A percentile compares a stretch with the other conserved stretches of the same genome.
Evolutionary conservation across 2,329 filamentous ascomycete species (phyloP).

Genomic region (Diaporthe aspalathi): DNA sequence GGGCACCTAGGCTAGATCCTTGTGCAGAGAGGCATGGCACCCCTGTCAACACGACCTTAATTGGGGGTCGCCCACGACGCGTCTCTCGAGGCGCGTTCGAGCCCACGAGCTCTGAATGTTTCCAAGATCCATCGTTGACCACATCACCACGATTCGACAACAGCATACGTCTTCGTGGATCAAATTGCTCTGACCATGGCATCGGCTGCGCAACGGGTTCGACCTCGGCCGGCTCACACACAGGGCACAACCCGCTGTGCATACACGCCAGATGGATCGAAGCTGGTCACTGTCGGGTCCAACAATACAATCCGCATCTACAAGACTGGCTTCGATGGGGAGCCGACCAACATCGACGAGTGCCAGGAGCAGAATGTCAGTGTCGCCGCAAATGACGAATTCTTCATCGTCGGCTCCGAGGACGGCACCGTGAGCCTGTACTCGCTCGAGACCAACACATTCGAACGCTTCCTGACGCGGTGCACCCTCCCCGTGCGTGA

Average conservation of each 20-base stretch:
- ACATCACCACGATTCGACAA: not conserved
- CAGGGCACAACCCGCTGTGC: conserved; percentile 87
- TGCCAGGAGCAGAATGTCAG: conserved; percentile 87
- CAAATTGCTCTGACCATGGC: conserved; percentile 48
- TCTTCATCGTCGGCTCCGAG: conserved; percentile 90
- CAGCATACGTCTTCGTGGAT: not conserved
- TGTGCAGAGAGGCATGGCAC: conserved; percentile 13
- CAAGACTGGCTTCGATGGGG: conserved; percentile 89
- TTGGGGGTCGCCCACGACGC: conserved; percentile 37
- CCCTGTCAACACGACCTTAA: conserved; percentile 38
- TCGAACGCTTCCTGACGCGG: conserved; percentile 85
- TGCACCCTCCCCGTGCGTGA: conserved; percentile 89
- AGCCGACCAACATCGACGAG: conserved; percentile 92
- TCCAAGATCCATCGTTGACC: not conserved
- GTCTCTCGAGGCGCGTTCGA: conserved; percentile 28
- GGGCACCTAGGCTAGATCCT: not conserved
- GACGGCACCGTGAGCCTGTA: conserved; percentile 97
- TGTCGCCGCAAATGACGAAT: conserved; percentile 80
- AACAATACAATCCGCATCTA: conserved; percentile 96
- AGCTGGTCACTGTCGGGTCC: conserved; percentile 89
- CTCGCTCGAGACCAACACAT: conserved; percentile 77
- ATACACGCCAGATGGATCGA: conserved; percentile 89
- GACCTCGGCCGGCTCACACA: conserved; percentile 79
- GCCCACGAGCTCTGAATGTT: conserved; percentile 5
- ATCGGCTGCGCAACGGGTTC: conserved; percentile 60